These are phyloP conservation scores for Penicillium chermesinum DNA, from an alignment of 495 filamentous ascomycete genomes.

Conservation along the genomic window DNA sequence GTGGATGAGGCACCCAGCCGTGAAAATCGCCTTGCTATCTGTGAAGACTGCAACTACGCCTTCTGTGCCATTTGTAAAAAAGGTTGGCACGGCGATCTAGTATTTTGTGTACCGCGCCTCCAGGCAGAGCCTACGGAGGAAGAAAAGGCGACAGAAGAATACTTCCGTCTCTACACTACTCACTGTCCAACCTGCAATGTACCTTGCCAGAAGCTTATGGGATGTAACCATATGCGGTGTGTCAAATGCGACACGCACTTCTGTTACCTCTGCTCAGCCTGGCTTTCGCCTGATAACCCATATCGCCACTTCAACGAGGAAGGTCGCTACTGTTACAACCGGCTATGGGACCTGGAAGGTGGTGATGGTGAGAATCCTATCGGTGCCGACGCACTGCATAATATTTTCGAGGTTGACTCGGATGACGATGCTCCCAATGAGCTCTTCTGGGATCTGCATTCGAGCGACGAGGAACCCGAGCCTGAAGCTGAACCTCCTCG, in stretches of 20 bases:
- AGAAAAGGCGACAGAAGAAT: constrained; percentile 79
- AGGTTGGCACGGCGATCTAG: constrained; percentile 86
- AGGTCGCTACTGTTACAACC: constrained; percentile 65
- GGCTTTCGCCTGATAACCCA: constrained; percentile 75
- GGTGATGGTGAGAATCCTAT: constrained; percentile 62
- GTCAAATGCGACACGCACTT: constrained; percentile 87
- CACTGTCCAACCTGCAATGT: constrained; percentile 87
- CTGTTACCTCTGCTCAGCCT: constrained; percentile 89
- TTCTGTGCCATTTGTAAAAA: constrained; percentile 74
- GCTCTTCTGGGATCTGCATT: constrained; percentile 1
- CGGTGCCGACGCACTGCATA: constrained; percentile 40
- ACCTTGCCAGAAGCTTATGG: constrained; percentile 81
- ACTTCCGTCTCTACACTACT: constrained; percentile 72
- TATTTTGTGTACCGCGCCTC: constrained; percentile 54
- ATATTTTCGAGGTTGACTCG: constrained; percentile 28
- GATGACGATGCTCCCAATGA: constrained; percentile 27
- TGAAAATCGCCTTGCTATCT: constrained; percentile 68
- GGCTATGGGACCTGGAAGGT: constrained; percentile 82
- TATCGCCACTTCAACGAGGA: constrained; percentile 81
- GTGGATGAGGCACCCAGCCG: constrained; percentile 39
- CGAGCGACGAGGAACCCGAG: constrained; percentile 4
- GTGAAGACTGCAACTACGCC: constrained; percentile 84
- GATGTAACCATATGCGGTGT: constrained; percentile 98
- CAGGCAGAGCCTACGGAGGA: constrained; percentile 68
- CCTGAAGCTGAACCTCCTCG: background rate